phyloP scores from a whole-genome alignment of 495 filamentous ascomycete species.

The Massariosphaeria phaeospora region DNA sequence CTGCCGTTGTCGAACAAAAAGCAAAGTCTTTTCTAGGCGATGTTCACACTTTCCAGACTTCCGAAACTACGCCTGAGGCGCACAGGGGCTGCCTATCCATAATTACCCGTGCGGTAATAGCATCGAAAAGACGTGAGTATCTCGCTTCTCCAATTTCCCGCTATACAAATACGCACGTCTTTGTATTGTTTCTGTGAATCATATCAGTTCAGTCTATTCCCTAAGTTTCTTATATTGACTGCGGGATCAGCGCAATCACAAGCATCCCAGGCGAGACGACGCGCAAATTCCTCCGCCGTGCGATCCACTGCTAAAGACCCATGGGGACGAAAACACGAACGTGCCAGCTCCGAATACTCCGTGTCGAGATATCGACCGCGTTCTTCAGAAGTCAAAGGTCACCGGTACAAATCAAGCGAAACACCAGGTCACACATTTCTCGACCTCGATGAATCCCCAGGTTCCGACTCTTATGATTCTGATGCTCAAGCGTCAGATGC shows the following conservation, averaged over 20 bases:
- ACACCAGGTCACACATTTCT: constrained; percentile 34
- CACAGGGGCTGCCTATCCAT: constrained; percentile 73
- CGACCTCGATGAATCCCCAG: constrained; percentile 40
- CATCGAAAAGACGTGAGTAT: constrained; percentile 38
- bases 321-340: constrained; percentile 34
- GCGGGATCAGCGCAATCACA: constrained; percentile 21
- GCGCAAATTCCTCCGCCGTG: constrained; percentile 41
- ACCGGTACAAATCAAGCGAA: constrained; percentile 30
- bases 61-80: constrained; percentile 62
- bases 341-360: constrained; percentile 42
- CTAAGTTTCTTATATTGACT: neutral
- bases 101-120: constrained; percentile 65
- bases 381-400: constrained; percentile 18
- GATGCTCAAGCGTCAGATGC: constrained; percentile 21
- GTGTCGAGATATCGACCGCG: constrained; percentile 19
- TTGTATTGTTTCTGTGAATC: no score
- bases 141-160: no score
- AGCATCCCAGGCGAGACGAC: constrained; percentile 28
- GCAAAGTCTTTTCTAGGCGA: constrained; percentile 52
- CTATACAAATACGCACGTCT: no score
- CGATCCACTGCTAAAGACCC: constrained; percentile 31
- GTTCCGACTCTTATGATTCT: constrained; percentile 32
- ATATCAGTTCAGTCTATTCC: neutral
- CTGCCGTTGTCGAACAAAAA: constrained; percentile 52
- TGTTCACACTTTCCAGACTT: constrained; percentile 68